phyloP scores from a whole-genome alignment of 495 filamentous ascomycete genomes.

The Podospora anserina region DNA sequence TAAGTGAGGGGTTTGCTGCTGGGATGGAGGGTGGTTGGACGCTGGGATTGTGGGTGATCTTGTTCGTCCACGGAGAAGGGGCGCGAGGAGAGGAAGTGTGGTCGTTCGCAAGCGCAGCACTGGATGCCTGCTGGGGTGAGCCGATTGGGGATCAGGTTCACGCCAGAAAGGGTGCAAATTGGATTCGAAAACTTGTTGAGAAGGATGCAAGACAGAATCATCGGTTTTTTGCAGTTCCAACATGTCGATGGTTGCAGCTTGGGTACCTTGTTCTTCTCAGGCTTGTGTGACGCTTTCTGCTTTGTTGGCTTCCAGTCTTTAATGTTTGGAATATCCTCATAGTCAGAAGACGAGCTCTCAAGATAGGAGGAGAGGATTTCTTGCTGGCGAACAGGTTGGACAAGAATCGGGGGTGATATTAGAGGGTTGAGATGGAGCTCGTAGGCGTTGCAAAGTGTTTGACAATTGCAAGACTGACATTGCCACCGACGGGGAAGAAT shows the following conservation, averaged over 20 bases:
- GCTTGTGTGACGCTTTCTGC: not conserved
- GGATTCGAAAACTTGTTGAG: not conserved
- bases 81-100: not conserved
- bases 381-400: not conserved
- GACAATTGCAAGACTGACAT: not conserved
- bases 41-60: not conserved
- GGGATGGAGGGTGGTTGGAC: not conserved
- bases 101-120: not conserved
- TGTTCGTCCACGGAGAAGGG: not conserved
- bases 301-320: not conserved
- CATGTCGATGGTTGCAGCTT: not conserved
- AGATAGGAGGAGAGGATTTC: not conserved
- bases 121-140: not conserved
- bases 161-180: not conserved
- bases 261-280: not conserved
- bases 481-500: not conserved
- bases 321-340: not conserved
- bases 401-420: not conserved
- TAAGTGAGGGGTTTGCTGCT: not conserved
- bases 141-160: not conserved
- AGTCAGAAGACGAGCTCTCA: not conserved
- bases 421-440: not conserved
- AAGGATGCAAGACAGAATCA: not conserved
- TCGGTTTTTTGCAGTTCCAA: not conserved
- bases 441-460: not conserved